Evolutionary conservation across 805 yeast species (phyloP).

Genomic region (Candida pseudoglaebosa): DNA sequence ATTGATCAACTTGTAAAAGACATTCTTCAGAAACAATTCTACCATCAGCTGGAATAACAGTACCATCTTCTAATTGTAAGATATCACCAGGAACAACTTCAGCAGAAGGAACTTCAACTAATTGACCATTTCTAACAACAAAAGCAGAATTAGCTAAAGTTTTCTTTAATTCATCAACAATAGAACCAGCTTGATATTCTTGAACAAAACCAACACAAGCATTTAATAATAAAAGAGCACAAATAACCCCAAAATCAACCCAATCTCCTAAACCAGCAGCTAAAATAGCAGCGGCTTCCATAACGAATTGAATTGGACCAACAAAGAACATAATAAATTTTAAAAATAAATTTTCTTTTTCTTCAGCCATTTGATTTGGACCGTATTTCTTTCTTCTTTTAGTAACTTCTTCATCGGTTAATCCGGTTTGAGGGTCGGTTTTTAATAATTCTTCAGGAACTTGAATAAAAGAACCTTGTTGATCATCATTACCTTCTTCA

Average conservation of each 20-base stretch:
- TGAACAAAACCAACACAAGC: slow-evolving; percentile 95
- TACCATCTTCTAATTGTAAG: slow-evolving; percentile 88
- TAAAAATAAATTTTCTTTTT: slow-evolving; percentile 70
- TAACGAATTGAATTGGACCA: slow-evolving; percentile 95
- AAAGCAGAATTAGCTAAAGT: slow-evolving; percentile 87
- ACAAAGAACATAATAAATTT: slow-evolving; percentile 85
- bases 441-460: slow-evolving; percentile 83
- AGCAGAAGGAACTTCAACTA: slow-evolving; percentile 71
- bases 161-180: slow-evolving; percentile 94
- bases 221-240: slow-evolving; percentile 79
- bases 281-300: slow-evolving; percentile 94
- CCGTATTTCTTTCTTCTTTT: slow-evolving; percentile 90
- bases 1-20: slow-evolving; percentile 89
- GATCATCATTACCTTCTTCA: slow-evolving; percentile 45
- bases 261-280: slow-evolving; percentile 97
- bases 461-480: slow-evolving; percentile 48
- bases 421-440: slow-evolving; percentile 78
- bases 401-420: slow-evolving; percentile 69
- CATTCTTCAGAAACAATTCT: slow-evolving; percentile 81
- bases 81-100: slow-evolving; percentile 96
- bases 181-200: slow-evolving; percentile 97
- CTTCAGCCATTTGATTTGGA: slow-evolving; percentile 87
- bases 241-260: slow-evolving; percentile 98
- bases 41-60: slow-evolving; percentile 91
- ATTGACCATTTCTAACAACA: slow-evolving; percentile 77